Percentiles rank a stretch among this genome's conserved stretches.
These are phyloP conservation scores for Alternaria infectoria DNA, from an alignment of 2,329 filamentous ascomycete species.

Conservation along the genomic window DNA sequence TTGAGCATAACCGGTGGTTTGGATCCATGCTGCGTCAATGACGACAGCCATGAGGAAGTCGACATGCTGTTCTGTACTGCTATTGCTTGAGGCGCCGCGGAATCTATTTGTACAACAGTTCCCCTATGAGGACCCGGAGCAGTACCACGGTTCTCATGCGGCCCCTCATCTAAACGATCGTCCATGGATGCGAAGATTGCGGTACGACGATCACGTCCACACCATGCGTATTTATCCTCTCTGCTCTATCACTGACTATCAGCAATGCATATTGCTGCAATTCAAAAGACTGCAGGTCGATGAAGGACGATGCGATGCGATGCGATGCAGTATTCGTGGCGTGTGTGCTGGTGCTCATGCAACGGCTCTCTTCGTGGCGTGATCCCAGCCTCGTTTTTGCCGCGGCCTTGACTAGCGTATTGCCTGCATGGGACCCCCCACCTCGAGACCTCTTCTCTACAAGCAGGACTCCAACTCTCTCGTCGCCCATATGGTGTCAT, in stretches of 20 bases:
- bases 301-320: background rate
- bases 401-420: background rate
- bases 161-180: background rate
- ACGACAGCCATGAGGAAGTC: slow-evolving; percentile 34
- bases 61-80: slow-evolving; percentile 10
- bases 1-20: slow-evolving; percentile 42
- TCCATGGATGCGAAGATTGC: background rate
- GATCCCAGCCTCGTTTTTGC: background rate
- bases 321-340: background rate
- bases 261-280: background rate
- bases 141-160: background rate
- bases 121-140: background rate
- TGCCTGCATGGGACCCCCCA: background rate
- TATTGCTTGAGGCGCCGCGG: background rate
- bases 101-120: background rate
- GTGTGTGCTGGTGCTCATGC: background rate
- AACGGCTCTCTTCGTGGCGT: background rate
- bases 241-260: background rate
- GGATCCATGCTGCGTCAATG: slow-evolving; percentile 36
- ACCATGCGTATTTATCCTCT: background rate
- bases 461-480: background rate
- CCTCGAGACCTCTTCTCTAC: background rate
- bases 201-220: background rate
- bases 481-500: background rate
- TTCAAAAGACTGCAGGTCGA: background rate